These are phyloP conservation scores for Pseudozyma tsukubaensis DNA, from an alignment of 1,284 basidiomycete species.

Conservation along the genomic window DNA sequence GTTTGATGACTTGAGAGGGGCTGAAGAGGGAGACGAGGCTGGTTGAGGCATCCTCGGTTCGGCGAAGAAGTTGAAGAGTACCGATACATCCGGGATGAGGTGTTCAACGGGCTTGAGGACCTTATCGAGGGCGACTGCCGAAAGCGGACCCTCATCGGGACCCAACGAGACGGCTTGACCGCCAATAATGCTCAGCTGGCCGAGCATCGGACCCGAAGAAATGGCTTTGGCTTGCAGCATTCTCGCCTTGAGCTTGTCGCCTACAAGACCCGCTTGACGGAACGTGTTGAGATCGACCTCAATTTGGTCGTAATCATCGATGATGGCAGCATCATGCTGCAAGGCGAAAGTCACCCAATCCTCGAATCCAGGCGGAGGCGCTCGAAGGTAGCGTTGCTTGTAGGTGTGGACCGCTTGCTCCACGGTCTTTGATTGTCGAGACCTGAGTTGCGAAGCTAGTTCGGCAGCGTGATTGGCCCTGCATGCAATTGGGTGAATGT, in stretches of 20 bases:
- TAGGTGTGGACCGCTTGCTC: slow-evolving; percentile 26
- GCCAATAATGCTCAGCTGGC: slow-evolving; percentile 23
- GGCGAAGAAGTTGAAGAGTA: slow-evolving; percentile 41
- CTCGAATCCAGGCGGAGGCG: slow-evolving; percentile 26
- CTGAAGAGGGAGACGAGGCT: neutral
- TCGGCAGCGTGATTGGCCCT: slow-evolving; percentile 24
- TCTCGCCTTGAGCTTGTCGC: slow-evolving; percentile 26
- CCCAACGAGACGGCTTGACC: slow-evolving; percentile 22
- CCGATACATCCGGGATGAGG: slow-evolving; percentile 25
- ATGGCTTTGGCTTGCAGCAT: slow-evolving; percentile 25
- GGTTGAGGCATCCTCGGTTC: slow-evolving; percentile 28
- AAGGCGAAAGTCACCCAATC: slow-evolving; percentile 28
- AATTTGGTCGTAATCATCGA: slow-evolving; percentile 43
- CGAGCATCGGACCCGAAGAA: slow-evolving; percentile 11
- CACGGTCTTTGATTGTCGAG: slow-evolving; percentile 24
- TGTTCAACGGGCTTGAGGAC: slow-evolving; percentile 27
- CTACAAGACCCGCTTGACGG: slow-evolving; percentile 19
- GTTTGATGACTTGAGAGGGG: neutral
- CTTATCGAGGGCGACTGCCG: slow-evolving; percentile 14
- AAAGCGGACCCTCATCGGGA: slow-evolving; percentile 23
- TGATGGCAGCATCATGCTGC: slow-evolving; percentile 25
- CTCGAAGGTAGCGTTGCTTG: slow-evolving; percentile 21
- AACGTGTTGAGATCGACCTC: slow-evolving; percentile 25
- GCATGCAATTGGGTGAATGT: slow-evolving; percentile 31
- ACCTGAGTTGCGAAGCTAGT: slow-evolving; percentile 20